Evolutionary conservation across 208 protist species (phyloP).

Genomic region (Leishmania major): DNA sequence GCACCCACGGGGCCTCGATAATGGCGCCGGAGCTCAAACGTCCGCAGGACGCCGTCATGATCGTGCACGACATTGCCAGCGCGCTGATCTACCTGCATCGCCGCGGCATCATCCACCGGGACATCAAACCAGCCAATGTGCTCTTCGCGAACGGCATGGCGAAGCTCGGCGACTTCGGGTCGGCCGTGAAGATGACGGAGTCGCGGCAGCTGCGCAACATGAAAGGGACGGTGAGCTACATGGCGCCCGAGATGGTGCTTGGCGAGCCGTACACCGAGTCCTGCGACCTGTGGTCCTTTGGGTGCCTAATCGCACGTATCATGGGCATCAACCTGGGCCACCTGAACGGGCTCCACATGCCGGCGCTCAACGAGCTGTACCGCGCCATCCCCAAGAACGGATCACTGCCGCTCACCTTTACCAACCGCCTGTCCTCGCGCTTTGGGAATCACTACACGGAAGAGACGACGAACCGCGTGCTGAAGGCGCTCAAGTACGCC

Average conservation of each 20-base stretch:
- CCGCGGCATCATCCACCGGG: conserved; percentile 77
- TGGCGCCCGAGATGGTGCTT: conserved; percentile 86
- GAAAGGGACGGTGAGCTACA: conserved; percentile 84
- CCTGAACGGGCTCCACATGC: conserved; percentile 68
- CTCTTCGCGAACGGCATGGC: conserved; percentile 73
- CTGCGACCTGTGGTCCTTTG: conserved; percentile 87
- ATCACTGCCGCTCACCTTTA: conserved; percentile 56
- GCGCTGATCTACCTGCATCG: conserved; percentile 70
- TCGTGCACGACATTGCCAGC: conserved; percentile 75
- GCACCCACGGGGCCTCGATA: not conserved
- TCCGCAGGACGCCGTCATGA: conserved; percentile 56
- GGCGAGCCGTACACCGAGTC: conserved; percentile 79
- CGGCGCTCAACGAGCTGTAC: conserved; percentile 71
- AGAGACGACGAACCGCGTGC: conserved; percentile 35
- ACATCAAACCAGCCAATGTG: conserved; percentile 87
- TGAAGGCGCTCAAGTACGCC: conserved; percentile 53
- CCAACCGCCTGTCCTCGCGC: conserved; percentile 39
- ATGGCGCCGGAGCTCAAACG: conserved; percentile 12
- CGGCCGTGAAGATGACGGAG: conserved; percentile 52
- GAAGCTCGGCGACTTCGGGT: conserved; percentile 85
- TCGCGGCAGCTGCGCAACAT: conserved; percentile 60
- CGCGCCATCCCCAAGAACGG: conserved; percentile 40
- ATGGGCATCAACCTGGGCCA: conserved; percentile 80
- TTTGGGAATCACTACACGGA: conserved; percentile 55
- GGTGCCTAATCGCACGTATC: conserved; percentile 75